These are phyloP conservation scores for Talaromyces sp. DNA, from an alignment of 2,329 filamentous ascomycete genomes.

Conservation along the genomic window DNA sequence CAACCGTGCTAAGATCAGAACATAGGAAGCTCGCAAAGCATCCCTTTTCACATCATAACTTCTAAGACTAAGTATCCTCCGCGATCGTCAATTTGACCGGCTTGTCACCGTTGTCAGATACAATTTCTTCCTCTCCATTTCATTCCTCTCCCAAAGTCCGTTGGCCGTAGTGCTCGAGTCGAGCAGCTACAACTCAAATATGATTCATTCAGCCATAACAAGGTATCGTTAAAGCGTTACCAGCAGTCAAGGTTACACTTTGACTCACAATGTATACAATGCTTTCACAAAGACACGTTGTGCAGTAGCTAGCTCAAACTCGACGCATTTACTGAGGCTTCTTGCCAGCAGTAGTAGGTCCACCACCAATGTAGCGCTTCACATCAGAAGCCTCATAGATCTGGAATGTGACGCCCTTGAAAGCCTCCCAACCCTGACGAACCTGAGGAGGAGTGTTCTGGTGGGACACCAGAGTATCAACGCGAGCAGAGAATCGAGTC, in stretches of 20 bases:
- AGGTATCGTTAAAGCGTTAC: conserved; percentile 17
- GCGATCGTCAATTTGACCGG: neutral
- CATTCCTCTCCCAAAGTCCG: neutral
- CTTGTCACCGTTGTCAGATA: neutral
- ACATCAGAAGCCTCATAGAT: conserved; percentile 77
- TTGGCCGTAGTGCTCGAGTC: conserved; percentile 2
- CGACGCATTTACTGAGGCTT: conserved; percentile 44
- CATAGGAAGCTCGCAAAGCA: conserved; percentile 6
- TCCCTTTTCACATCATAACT: neutral
- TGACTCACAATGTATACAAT: neutral
- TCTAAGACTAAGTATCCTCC: neutral
- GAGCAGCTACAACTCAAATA: conserved; percentile 1
- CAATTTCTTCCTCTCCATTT: neutral
- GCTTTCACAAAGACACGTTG: neutral
- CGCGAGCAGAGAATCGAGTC: conserved; percentile 64
- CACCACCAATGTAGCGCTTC: conserved; percentile 63
- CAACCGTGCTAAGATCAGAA: conserved; percentile 9
- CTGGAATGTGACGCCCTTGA: conserved; percentile 70
- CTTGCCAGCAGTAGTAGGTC: conserved; percentile 36
- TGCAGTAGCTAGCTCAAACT: neutral
- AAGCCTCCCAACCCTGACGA: conserved; percentile 72
- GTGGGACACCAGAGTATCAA: conserved; percentile 78
- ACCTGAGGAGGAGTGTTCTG: conserved; percentile 80
- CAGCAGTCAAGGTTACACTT: neutral
- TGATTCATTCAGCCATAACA: conserved; percentile 12